Evolutionary conservation across 768 basidiomycete genomes (phyloP), one percentile per base, ranked within the genome.

Genomic region (Lyophyllum shimeji): DNA sequence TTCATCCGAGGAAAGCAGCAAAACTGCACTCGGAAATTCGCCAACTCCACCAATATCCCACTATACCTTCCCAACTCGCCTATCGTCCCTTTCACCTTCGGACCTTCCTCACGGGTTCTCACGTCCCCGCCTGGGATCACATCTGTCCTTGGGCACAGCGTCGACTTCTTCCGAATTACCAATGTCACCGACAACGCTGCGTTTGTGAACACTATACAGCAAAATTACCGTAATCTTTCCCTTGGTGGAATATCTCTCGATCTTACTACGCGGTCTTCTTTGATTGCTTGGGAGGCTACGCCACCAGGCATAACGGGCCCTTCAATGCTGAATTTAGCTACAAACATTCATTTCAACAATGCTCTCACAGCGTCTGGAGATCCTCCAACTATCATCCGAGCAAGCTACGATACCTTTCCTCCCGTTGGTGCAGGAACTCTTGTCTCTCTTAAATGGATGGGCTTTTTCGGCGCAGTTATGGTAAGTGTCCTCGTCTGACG

Each of bases 401-500:
- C 86, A 1, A 79, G 73, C 52, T 90, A 82, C 67, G 73, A 80
- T 42, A 67, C 70, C 24, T 84, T 92, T 65, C 86, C 88, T 8
- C 74, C 73, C 7, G 68, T 82, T n/a, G 76, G 75, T 40, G 76
- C 75, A 8, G 81, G 80, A 7, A 84, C 85, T 2, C 72, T 89
- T 17, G 67, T 79, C 8, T 84, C 83, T 11, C 67, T 93, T 67
- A 86, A 84, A 67, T 92, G 90, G 90, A 68, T 85, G 17, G 82
- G 79, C 6, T 92, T 91, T 72, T 91, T 86, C 66, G 85, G 83
- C 20, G 85, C 82, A 31, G 76, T 80, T 0, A 87, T 90, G 86
- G 89, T 89, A 55, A 39, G 80, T 65, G 7, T 21, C 3, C 17
- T 23, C 33, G 25, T 6, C 4, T 1, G 40, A 15, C 6, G 18